phyloP scores from a whole-genome alignment of 768 basidiomycete species.

The Amanita muscaria region DNA sequence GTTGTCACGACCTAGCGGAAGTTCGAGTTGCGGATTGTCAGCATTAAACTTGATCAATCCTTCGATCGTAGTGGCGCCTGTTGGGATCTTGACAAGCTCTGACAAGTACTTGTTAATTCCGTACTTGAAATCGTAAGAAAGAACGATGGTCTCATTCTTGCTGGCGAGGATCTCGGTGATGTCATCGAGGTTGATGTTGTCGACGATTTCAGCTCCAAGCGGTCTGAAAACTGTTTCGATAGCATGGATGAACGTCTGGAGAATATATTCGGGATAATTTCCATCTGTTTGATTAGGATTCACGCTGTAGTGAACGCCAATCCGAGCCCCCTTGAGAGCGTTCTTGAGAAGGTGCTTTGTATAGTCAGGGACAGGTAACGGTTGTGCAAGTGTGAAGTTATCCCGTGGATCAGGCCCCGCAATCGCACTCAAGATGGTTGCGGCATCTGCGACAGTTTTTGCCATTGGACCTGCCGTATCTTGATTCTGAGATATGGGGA shows the following conservation, averaged over 20 bases:
- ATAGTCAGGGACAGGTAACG: conserved; percentile 44
- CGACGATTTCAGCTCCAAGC: conserved; percentile 31
- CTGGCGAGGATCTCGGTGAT: conserved; percentile 39
- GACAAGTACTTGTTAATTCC: conserved; percentile 19
- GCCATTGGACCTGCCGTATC: conserved; percentile 53
- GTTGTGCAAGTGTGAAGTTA: conserved; percentile 45
- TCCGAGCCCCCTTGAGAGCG: conserved; percentile 41
- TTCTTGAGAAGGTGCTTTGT: conserved; percentile 40
- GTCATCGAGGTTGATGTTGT: conserved; percentile 53
- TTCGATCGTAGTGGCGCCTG: conserved; percentile 45
- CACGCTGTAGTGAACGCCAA: conserved; percentile 42
- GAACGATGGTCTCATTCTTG: conserved; percentile 46
- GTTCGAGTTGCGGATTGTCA: conserved; percentile 32
- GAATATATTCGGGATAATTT: conserved; percentile 12
- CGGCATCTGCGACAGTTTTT: conserved; percentile 45
- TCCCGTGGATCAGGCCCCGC: conserved; percentile 48
- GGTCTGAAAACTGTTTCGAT: conserved; percentile 24
- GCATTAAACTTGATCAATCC: conserved; percentile 55
- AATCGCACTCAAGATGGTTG: conserved; percentile 44
- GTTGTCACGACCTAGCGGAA: too few species aligned
- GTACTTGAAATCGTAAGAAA: conserved; percentile 48
- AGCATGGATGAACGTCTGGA: conserved; percentile 27
- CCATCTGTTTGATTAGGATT: conserved; percentile 24
- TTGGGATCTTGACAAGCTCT: conserved; percentile 30
- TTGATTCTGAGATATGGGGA: conserved; percentile 49